These are phyloP conservation scores for Penicillium corylophilum DNA, from an alignment of 2,329 filamentous ascomycete species.

Conservation along the genomic window DNA sequence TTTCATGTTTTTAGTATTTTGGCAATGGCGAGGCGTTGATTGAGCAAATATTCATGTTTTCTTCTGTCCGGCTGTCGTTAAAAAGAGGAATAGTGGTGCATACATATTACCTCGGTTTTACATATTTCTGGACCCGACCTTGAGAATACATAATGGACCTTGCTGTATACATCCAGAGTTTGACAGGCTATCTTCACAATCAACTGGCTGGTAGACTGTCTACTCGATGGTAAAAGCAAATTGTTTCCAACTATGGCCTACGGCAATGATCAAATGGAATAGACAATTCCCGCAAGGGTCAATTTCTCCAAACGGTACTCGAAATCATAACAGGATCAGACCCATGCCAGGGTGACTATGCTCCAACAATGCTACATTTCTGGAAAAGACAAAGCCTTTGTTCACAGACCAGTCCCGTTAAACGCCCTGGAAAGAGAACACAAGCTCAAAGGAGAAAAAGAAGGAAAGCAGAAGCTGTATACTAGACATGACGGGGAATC, in stretches of 20 bases:
- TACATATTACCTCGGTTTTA: constrained; percentile 2
- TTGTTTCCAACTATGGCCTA: too few species aligned
- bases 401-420: background rate
- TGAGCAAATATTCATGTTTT: constrained; percentile 22
- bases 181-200: too few species aligned
- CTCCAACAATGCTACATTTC: constrained; percentile 9
- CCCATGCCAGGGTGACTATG: constrained; percentile 10
- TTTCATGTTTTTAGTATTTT: constrained; percentile 11
- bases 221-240: too few species aligned
- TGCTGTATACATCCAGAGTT: too few species aligned
- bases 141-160: background rate
- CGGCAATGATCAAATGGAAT: background rate
- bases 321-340: constrained; percentile 3
- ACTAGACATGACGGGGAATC: constrained; percentile 25
- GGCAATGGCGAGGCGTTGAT: constrained; percentile 31
- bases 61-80: constrained; percentile 5
- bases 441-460: background rate
- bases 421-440: constrained; percentile 7
- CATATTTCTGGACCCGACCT: background rate
- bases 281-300: background rate
- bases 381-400: background rate
- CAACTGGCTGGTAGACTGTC: background rate
- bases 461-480: constrained; percentile 10
- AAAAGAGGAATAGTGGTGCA: constrained; percentile 9
- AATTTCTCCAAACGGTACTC: constrained; percentile 1